A percentile compares a stretch with the other conserved stretches of the same genome.
These are phyloP conservation scores for Mortierella sp. DNA, from an alignment of 371 early-diverging fungal species.

Conservation along the genomic window DNA sequence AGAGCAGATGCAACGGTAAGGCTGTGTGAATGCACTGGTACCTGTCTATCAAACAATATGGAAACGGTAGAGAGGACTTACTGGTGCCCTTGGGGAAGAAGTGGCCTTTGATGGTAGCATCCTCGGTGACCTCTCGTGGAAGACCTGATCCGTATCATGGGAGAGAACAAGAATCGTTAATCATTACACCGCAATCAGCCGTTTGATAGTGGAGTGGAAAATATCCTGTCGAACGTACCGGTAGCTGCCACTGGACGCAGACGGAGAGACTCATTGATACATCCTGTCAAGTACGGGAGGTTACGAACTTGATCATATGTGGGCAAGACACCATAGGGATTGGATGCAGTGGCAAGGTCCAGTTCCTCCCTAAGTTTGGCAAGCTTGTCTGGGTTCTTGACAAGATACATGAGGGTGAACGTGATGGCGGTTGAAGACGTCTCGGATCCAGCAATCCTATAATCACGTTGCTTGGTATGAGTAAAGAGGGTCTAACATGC, in stretches of 20 bases:
- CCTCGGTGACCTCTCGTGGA: slow-evolving; percentile 34
- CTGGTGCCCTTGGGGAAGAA: slow-evolving; percentile 31
- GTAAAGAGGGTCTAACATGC: too few relatives aligned
- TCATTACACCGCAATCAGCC: too few relatives aligned
- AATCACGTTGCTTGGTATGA: not conserved
- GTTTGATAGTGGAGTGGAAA: not conserved
- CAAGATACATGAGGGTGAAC: slow-evolving; percentile 26
- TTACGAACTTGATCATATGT: slow-evolving; percentile 32
- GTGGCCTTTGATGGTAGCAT: slow-evolving; percentile 18
- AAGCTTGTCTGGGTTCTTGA: slow-evolving; percentile 15
- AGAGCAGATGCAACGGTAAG: not conserved
- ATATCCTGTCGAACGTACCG: slow-evolving; percentile 6
- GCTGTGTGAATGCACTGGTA: not conserved
- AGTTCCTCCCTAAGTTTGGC: slow-evolving; percentile 19
- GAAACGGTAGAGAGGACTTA: slow-evolving; percentile 1
- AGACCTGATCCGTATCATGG: slow-evolving; percentile 7
- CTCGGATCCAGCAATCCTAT: slow-evolving; percentile 36
- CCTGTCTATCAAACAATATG: too few relatives aligned
- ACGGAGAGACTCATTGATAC: slow-evolving; percentile 34
- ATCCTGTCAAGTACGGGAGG: slow-evolving; percentile 25
- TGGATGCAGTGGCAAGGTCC: slow-evolving; percentile 18
- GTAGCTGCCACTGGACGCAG: slow-evolving; percentile 34
- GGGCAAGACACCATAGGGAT: slow-evolving; percentile 12
- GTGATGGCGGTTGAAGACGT: slow-evolving; percentile 33
- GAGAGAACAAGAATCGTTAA: not conserved